Conservation (phyloP, 2,329 filamentous ascomycete genomes). For the Xylaria sp. region DNA sequence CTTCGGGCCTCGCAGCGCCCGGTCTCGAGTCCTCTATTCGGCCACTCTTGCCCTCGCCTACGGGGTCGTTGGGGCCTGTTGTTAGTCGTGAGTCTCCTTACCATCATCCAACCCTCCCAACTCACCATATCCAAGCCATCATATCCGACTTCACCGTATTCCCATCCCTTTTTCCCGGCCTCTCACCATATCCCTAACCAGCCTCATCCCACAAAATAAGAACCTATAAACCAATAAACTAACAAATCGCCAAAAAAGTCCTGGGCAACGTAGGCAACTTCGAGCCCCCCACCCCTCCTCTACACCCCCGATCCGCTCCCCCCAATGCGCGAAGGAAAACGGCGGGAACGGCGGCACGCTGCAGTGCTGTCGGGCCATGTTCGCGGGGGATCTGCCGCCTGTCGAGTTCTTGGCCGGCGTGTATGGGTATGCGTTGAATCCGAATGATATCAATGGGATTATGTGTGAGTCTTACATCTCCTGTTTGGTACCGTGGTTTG, state of each 20-base stretch:
- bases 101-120: no score
- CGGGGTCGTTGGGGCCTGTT: slow-evolving; percentile 14
- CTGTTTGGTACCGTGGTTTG: not conserved
- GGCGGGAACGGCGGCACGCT: slow-evolving; percentile 29
- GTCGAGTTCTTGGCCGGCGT: slow-evolving; percentile 28
- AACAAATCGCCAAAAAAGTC: slow-evolving; percentile 1
- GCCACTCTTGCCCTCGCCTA: slow-evolving; percentile 2
- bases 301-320: slow-evolving; percentile 26
- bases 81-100: slow-evolving; percentile 12
- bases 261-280: slow-evolving; percentile 24
- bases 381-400: slow-evolving; percentile 28
- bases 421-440: slow-evolving; percentile 30
- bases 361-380: slow-evolving; percentile 28
- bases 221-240: no score
- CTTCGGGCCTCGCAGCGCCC: not conserved
- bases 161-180: no score
- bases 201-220: no score
- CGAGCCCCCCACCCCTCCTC: slow-evolving; percentile 25
- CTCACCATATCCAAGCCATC: no score
- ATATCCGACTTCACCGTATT: no score
- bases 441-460: slow-evolving; percentile 30
- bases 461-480: slow-evolving; percentile 24
- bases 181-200: no score
- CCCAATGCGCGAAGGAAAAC: slow-evolving; percentile 27
- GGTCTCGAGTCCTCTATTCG: not conserved